Percentiles rank a stretch among this genome's conserved stretches.
phyloP scores from a whole-genome alignment of 2,329 filamentous ascomycete genomes.

The Colletotrichum gloeosporioides region DNA sequence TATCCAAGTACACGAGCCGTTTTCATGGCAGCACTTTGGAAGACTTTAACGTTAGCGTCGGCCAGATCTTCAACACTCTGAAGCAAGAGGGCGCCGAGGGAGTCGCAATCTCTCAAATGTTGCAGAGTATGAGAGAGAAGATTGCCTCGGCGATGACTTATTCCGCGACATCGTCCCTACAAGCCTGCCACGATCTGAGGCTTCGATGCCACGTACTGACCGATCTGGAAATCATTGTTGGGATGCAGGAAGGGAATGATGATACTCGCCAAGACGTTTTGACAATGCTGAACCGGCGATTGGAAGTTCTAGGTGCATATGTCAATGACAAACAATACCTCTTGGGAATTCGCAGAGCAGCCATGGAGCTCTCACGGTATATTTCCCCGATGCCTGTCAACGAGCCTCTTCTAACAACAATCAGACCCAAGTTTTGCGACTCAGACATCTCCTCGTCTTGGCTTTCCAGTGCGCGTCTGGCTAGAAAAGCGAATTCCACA shows the following conservation, averaged over 20 bases:
- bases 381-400: constrained; percentile 27
- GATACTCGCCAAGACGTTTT: constrained; percentile 48
- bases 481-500: constrained; percentile 82
- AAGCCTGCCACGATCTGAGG: constrained; percentile 83
- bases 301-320: constrained; percentile 90
- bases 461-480: constrained; percentile 84
- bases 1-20: constrained; percentile 69
- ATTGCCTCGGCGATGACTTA: constrained; percentile 78
- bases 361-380: constrained; percentile 80
- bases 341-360: constrained; percentile 82
- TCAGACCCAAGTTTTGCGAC: constrained; percentile 66
- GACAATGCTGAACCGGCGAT: constrained; percentile 70
- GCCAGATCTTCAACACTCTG: constrained; percentile 62
- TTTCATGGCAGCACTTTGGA: constrained; percentile 58
- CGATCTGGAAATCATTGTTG: constrained; percentile 81
- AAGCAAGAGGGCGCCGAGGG: constrained; percentile 56
- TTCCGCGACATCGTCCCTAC: constrained; percentile 79
- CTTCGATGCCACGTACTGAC: constrained; percentile 86
- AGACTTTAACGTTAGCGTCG: constrained; percentile 86
- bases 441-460: constrained; percentile 83
- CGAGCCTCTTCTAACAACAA: not conserved
- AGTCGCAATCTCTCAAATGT: constrained; percentile 56
- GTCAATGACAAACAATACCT: constrained; percentile 94
- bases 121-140: constrained; percentile 71
- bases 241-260: constrained; percentile 45